Percentiles rank a stretch among this genome's conserved stretches.
These are phyloP conservation scores for Boletus bicolor DNA, from an alignment of 768 basidiomycete genomes.

Conservation along the genomic window DNA sequence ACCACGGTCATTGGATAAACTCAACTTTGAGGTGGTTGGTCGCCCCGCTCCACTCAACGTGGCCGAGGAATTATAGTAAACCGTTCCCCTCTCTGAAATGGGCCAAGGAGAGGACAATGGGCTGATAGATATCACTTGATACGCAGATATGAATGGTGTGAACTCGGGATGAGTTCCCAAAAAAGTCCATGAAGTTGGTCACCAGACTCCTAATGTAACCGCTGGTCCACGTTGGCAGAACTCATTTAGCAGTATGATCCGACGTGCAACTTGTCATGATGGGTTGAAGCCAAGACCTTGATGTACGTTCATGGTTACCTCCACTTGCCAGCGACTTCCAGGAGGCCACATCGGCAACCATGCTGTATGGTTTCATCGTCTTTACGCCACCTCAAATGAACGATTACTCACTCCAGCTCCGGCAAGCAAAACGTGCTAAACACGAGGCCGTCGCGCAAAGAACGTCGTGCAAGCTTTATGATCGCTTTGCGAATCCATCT, in stretches of 20 bases:
- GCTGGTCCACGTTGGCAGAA: neutral
- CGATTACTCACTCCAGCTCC: constrained; percentile 28
- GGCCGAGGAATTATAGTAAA: neutral
- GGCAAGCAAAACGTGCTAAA: constrained; percentile 33
- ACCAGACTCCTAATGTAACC: constrained; percentile 7
- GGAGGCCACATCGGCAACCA: neutral
- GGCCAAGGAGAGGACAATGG: neutral
- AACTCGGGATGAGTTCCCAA: neutral
- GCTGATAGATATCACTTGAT: constrained; percentile 8
- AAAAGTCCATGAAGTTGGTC: neutral
- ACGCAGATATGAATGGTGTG: constrained; percentile 17
- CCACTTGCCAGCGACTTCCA: neutral
- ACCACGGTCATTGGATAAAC: neutral
- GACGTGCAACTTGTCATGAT: neutral
- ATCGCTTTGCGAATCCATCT: constrained; percentile 24
- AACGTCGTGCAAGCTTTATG: constrained; percentile 21
- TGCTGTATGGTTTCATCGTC: constrained; percentile 14
- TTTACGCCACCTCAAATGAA: constrained; percentile 21
- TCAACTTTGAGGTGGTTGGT: neutral
- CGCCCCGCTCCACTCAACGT: neutral
- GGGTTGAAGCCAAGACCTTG: neutral
- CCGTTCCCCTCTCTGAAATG: neutral
- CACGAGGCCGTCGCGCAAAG: constrained; percentile 29
- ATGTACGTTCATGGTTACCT: neutral
- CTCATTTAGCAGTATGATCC: neutral